A percentile compares a stretch with the other conserved stretches of the same genome.
Evolutionary conservation across 768 basidiomycete genomes (phyloP).

Genomic region (Leccinum broughii): DNA sequence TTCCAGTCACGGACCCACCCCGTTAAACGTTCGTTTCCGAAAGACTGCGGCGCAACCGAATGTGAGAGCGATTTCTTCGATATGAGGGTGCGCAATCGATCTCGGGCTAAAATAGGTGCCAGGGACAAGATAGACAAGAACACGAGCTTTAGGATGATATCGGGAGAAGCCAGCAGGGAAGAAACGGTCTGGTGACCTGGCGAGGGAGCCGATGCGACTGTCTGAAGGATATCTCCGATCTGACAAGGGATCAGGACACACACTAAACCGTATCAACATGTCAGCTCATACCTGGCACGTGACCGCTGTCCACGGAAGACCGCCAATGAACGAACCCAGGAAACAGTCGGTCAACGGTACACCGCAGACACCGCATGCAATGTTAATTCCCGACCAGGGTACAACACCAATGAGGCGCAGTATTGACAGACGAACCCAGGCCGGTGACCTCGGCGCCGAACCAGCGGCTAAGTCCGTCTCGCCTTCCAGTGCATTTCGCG

Average conservation of each 20-base stretch:
- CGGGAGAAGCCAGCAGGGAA: conserved; percentile 79
- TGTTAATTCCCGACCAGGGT: conserved; percentile 97
- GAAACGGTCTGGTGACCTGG: conserved; percentile 78
- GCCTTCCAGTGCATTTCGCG: conserved; percentile 76
- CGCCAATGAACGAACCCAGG: conserved; percentile 81
- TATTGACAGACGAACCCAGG: conserved; percentile 87
- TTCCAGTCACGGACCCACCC: conserved; percentile 73
- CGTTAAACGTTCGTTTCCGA: conserved; percentile 38
- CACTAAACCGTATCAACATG: conserved; percentile 14
- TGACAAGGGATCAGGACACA: conserved; percentile 34
- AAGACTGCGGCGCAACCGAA: conserved; percentile 21
- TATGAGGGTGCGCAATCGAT: conserved; percentile 61
- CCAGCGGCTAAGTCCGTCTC: conserved; percentile 48
- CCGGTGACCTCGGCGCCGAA: conserved; percentile 36
- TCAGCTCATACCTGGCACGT: conserved; percentile 73
- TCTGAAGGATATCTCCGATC: conserved; percentile 88
- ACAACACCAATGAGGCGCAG: conserved; percentile 90
- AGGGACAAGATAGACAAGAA: conserved; percentile 82
- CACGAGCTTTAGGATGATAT: conserved; percentile 80
- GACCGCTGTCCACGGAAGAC: conserved; percentile 87
- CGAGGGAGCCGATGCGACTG: conserved; percentile 70
- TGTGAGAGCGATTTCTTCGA: conserved; percentile 29
- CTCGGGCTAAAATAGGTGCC: conserved; percentile 80
- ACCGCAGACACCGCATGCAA: conserved; percentile 91
- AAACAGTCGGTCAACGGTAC: conserved; percentile 75